Evolutionary conservation across 2,329 filamentous ascomycete genomes (phyloP), one percentile per base, ranked within the genome.

Genomic region (Phaeoacremonium minimum): DNA sequence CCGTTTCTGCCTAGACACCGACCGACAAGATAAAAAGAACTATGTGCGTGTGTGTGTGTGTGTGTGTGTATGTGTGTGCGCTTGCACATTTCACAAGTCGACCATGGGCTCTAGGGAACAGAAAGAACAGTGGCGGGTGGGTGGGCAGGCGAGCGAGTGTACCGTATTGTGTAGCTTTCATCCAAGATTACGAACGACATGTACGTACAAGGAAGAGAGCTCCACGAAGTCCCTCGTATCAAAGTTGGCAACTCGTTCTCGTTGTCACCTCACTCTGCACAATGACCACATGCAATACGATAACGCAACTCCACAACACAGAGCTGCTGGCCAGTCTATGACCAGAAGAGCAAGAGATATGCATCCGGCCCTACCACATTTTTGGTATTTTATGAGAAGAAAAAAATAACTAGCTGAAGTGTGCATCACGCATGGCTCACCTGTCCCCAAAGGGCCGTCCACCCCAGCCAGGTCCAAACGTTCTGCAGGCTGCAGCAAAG

Each of bases 171-270:
- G n/a, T 33, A 20, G 28, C 30, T 28, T 37, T 38, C 34, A 34
- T 33, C 29, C 38, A 40, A 46, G 35, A 46, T 46, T 46, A 36
- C 42, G 44, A 46, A 37, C 40, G 40, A 43, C 36, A 38, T 26
- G 31, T 28, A 35, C 19, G 42, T 37, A 42, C 34, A 36, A 9
- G 22, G n/a, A n/a, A n/a, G n/a, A n/a, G n/a, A n/a, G n/a, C n/a
- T n/a, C n/a, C n/a, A n/a, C n/a, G n/a, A n/a, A n/a, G n/a, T n/a
- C n/a, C n/a, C n/a, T n/a, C n/a, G n/a, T n/a, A n/a, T n/a, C n/a
- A n/a, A n/a, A n/a, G n/a, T n/a, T n/a, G n/a, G n/a, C n/a, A n/a
- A n/a, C n/a, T 26, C 22, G 9, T 18, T 30, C 19, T 26, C 15
- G 20, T 18, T 29, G 17, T 28, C 33, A 28, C 33, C 13, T 13